These are phyloP conservation scores for Streptanthus diversifolius DNA, from an alignment of 345 rosid genomes.

Conservation along the genomic window DNA sequence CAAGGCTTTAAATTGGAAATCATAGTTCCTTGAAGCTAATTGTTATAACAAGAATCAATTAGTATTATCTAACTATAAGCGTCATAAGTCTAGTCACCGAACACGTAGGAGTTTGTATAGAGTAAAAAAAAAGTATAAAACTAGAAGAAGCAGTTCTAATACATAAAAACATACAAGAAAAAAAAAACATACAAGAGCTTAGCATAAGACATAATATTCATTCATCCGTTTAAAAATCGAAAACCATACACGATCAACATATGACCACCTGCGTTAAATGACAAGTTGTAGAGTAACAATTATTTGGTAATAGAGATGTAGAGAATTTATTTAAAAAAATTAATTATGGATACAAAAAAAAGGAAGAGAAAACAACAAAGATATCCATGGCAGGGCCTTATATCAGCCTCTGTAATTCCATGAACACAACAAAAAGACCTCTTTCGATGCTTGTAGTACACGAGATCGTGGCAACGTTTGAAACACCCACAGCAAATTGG, in stretches of 20 bases:
- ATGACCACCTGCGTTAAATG: background rate
- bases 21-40: background rate
- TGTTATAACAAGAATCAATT: background rate
- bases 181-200: no score
- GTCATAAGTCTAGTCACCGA: background rate
- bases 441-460: background rate
- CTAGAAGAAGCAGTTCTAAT: background rate
- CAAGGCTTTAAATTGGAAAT: background rate
- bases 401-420: background rate
- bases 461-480: background rate
- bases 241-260: background rate
- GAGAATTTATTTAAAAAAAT: background rate
- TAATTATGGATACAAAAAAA: background rate
- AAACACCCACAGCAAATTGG: background rate
- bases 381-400: background rate
- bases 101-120: background rate
- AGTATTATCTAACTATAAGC: background rate
- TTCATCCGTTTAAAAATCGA: background rate
- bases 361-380: background rate
- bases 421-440: background rate
- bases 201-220: background rate
- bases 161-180: no score
- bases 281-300: background rate
- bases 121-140: background rate
- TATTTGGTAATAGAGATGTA: background rate